Evolutionary conservation across 331 rosid genomes (phyloP).

Genomic region (Saraca asoca): DNA sequence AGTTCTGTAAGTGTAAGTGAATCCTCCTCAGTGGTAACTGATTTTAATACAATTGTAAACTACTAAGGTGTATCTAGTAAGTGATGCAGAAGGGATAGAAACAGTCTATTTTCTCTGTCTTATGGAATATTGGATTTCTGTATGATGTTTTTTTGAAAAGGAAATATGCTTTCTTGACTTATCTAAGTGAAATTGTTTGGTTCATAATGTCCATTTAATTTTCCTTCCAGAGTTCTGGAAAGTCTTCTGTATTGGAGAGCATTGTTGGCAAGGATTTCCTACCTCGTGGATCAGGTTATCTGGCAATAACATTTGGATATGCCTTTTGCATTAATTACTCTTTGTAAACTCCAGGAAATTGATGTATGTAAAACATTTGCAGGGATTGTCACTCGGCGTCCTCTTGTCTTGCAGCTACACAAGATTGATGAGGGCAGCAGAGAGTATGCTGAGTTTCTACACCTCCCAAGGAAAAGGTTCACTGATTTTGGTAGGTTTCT

Average conservation of each 20-base stretch:
- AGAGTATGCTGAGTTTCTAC: constrained; percentile 92
- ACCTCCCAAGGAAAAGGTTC: constrained; percentile 80
- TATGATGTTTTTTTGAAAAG: too few relatives aligned
- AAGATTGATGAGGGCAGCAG: constrained; percentile 73
- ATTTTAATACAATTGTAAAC: too few relatives aligned
- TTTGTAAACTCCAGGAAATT: constrained; percentile 18
- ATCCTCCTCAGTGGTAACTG: too few relatives aligned
- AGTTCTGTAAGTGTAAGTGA: too few relatives aligned
- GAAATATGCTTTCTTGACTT: not conserved
- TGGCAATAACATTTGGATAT: not conserved
- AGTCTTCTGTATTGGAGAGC: constrained; percentile 90
- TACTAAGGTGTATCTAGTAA: too few relatives aligned
- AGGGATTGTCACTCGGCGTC: constrained; percentile 96
- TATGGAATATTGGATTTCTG: not conserved
- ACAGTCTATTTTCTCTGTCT: too few relatives aligned
- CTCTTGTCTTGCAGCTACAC: constrained; percentile 92
- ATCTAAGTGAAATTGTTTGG: not conserved
- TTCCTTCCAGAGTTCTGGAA: constrained; percentile 78
- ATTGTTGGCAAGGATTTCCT: constrained; percentile 94
- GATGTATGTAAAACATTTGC: constrained; percentile 37
- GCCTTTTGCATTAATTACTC: not conserved
- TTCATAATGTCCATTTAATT: constrained; percentile 1
- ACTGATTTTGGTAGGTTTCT: constrained; percentile 71
- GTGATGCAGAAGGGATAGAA: too few relatives aligned
- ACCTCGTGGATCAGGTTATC: constrained; percentile 93